Conservation (phyloP, 1,139 yeast species). For the Blastobotrys illinoisensis region DNA sequence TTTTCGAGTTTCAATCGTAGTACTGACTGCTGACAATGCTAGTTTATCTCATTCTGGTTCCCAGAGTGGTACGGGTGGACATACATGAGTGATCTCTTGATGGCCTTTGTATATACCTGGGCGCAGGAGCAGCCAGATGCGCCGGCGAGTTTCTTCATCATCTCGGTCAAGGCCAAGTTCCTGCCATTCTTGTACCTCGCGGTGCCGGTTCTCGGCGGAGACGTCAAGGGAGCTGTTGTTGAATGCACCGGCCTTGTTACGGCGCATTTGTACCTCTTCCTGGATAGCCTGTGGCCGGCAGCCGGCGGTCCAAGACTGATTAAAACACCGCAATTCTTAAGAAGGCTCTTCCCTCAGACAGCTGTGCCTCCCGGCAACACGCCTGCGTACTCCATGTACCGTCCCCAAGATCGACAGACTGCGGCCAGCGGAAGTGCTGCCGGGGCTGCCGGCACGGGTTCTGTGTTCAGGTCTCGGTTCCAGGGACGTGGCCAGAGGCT, state of each 20-base stretch:
- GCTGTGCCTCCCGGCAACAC: conserved; percentile 8
- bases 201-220: conserved; percentile 27
- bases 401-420: neutral
- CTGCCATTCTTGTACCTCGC: conserved; percentile 32
- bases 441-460: conserved; percentile 5
- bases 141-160: conserved; percentile 27
- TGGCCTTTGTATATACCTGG: conserved; percentile 35
- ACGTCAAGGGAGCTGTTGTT: conserved; percentile 21
- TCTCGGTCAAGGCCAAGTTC: conserved; percentile 31
- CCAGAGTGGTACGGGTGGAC: neutral
- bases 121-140: conserved; percentile 33
- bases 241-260: conserved; percentile 30
- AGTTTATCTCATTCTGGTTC: neutral
- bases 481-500: conserved; percentile 28
- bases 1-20: neutral
- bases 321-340: conserved; percentile 23
- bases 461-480: conserved; percentile 8
- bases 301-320: conserved; percentile 22
- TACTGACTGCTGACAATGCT: neutral
- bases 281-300: conserved; percentile 25
- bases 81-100: conserved; percentile 4
- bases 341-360: conserved; percentile 17
- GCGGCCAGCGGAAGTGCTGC: neutral
- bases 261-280: conserved; percentile 32
- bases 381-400: conserved; percentile 12